Conservation (phyloP, 75 land plant species). For the Cunninghamia lanceolata region DNA sequence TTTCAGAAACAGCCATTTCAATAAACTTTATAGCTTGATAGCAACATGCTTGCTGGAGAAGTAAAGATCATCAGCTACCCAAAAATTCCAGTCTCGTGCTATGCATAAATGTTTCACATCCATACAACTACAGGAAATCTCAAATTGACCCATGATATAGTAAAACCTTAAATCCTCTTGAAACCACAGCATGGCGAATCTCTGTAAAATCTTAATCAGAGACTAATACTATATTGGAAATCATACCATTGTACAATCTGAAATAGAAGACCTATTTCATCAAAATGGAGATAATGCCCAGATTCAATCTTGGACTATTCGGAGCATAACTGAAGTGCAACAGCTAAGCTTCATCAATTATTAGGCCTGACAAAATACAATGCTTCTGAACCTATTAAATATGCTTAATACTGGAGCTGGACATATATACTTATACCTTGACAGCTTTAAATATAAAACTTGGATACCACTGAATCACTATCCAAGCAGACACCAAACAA, state of each 20-base stretch:
- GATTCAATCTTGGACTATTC: not conserved
- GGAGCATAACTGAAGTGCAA: not conserved
- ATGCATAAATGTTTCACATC: not conserved
- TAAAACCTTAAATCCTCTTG: not conserved
- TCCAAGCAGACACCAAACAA: conserved; percentile 10
- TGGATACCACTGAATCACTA: not conserved
- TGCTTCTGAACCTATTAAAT: not conserved
- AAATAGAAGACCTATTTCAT: not conserved
- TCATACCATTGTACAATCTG: not conserved
- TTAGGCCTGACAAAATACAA: not conserved
- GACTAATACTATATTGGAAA: not conserved
- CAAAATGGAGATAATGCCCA: not conserved
- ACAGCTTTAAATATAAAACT: not conserved
- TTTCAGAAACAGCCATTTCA: not conserved
- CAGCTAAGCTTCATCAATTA: conserved; percentile 5
- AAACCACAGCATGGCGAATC: not conserved
- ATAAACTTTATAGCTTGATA: not conserved
- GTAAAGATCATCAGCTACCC: not conserved
- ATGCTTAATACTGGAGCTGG: not conserved
- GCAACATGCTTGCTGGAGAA: not conserved
- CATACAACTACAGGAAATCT: not conserved
- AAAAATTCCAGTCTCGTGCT: not conserved
- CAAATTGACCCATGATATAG: not conserved
- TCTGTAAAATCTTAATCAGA: not conserved
- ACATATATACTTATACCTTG: not conserved